Evolutionary conservation across 331 rosid species (phyloP), one percentile per base, ranked within the genome.

Genomic region (Prunus yedoensis): DNA sequence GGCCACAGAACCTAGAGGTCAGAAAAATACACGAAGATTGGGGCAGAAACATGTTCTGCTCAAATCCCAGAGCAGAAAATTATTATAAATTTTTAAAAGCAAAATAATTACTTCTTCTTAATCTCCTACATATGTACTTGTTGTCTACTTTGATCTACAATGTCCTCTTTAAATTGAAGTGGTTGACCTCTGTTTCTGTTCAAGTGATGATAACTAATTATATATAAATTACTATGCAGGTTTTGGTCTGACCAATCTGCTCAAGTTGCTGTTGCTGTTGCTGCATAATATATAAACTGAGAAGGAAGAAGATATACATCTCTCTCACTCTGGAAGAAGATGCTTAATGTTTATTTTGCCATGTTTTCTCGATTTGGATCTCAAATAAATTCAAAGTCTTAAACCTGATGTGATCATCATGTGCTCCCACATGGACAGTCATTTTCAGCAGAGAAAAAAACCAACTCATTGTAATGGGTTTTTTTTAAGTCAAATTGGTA

Each of bases 381-480:
- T 72, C 65, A 43, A 81, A 66, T 60, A 72, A 7, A 41, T 54
- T n/a, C 52, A 68, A 70, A 79, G 23, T 18, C 54, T 30, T 38
- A 8, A 49, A 28, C 60, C 8, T 15, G 20, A 27, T 25, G 25
- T 16, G 8, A 63, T 32, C 8, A 14, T 78, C 92, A 86, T 83
- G 87, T 87, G 89, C 75, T 20, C 57, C 78, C 89, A 89, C 91
- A 82, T 87, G 90, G 69, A 62, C 72, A 23, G 20, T 51, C 76
- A 46, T 76, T 71, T 74, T 73, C 61, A 66, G 72, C 76, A 72
- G 74, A 80, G 66, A 74, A 54, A 78, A 85, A 54, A 38, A 6
- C 43, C 87, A 79, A 59, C 32, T 35, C 69, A 78, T 49, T 74
- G 59, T 14, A 32, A 60, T 51, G 65, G 20, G 25, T 17, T 45